Conservation (phyloP, 1,284 basidiomycete genomes). For the Ustilago nuda region DNA sequence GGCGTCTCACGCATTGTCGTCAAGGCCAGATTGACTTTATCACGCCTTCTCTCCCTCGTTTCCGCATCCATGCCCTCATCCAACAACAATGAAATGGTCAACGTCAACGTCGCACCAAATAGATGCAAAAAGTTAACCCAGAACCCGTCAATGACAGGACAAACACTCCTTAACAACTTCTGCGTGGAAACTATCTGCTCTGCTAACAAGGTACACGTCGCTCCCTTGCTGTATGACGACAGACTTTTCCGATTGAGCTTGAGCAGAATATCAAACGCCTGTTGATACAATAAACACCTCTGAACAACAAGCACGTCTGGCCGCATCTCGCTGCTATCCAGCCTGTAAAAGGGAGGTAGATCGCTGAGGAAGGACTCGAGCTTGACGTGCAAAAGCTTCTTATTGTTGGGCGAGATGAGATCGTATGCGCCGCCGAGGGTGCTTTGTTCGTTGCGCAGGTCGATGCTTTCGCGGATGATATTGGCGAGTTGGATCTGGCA, state of each 20-base stretch:
- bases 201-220: conserved; percentile 48
- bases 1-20: conserved; percentile 45
- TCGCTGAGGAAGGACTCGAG: conserved; percentile 41
- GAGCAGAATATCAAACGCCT: conserved; percentile 52
- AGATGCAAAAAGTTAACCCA: conserved; percentile 55
- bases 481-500: conserved; percentile 53
- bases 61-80: conserved; percentile 32
- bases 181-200: conserved; percentile 54
- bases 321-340: conserved; percentile 41
- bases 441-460: conserved; percentile 52
- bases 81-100: conserved; percentile 51
- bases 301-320: conserved; percentile 51
- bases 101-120: conserved; percentile 52
- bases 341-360: conserved; percentile 48
- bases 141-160: conserved; percentile 56
- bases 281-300: conserved; percentile 56
- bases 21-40: conserved; percentile 34
- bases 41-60: conserved; percentile 14
- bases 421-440: conserved; percentile 42
- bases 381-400: conserved; percentile 42
- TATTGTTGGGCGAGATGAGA: conserved; percentile 36
- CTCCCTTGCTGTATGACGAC: conserved; percentile 32
- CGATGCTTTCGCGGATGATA: conserved; percentile 50
- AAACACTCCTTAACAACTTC: conserved; percentile 46
- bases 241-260: conserved; percentile 49